phyloP scores from a whole-genome alignment of 495 filamentous ascomycete species.

The Talaromyces liani region DNA sequence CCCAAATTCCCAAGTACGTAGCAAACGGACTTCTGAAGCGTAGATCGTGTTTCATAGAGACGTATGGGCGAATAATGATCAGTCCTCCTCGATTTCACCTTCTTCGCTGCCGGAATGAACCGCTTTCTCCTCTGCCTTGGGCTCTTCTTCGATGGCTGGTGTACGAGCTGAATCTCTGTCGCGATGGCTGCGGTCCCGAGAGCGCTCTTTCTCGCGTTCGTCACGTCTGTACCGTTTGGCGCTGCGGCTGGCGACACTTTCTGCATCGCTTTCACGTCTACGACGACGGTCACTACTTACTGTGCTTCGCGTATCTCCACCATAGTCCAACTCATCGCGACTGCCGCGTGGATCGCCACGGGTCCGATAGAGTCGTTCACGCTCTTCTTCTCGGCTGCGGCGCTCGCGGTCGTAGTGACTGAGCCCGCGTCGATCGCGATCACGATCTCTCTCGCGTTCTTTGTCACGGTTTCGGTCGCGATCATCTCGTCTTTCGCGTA shows the following conservation, averaged over 20 bases:
- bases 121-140: slow-evolving; percentile 56
- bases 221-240: slow-evolving; percentile 38
- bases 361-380: slow-evolving; percentile 75
- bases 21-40: background rate
- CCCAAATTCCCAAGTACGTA: background rate
- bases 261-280: slow-evolving; percentile 67
- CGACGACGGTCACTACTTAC: slow-evolving; percentile 48
- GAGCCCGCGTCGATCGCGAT: slow-evolving; percentile 36
- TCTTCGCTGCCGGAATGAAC: slow-evolving; percentile 89
- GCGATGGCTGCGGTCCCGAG: slow-evolving; percentile 42
- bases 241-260: slow-evolving; percentile 58
- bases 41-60: background rate
- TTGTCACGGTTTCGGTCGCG: slow-evolving; percentile 48
- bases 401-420: slow-evolving; percentile 64
- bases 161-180: slow-evolving; percentile 52
- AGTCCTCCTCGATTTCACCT: slow-evolving; percentile 95
- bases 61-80: slow-evolving; percentile 10
- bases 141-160: slow-evolving; percentile 29
- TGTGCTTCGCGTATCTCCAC: slow-evolving; percentile 62
- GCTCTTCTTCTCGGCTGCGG: slow-evolving; percentile 74
- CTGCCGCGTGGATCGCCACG: slow-evolving; percentile 68
- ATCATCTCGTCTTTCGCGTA: slow-evolving; percentile 47
- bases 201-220: slow-evolving; percentile 28
- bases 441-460: slow-evolving; percentile 49
- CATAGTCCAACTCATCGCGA: slow-evolving; percentile 80